Evolutionary conservation across 768 basidiomycete species (phyloP).

Genomic region (Naganishia randhawae): DNA sequence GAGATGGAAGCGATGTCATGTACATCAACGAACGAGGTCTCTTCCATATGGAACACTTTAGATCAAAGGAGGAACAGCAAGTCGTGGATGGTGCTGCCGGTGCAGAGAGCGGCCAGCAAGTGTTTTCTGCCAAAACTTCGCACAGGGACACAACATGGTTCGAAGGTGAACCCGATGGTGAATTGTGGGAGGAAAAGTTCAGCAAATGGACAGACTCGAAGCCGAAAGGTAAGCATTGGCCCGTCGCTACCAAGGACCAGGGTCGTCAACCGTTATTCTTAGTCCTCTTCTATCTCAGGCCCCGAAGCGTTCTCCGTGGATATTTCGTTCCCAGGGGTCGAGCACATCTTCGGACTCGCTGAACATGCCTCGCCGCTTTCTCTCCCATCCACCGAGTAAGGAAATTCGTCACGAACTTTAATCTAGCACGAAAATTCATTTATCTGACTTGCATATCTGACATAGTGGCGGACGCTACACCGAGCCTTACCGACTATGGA

Average conservation of each 20-base stretch:
- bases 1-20: constrained; percentile 74
- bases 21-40: constrained; percentile 84
- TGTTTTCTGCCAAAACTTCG: constrained; percentile 49
- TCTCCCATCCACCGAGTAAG: constrained; percentile 68
- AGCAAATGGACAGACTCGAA: constrained; percentile 84
- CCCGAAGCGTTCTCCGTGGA: constrained; percentile 92
- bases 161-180: constrained; percentile 78
- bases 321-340: constrained; percentile 85
- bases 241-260: neutral
- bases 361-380: constrained; percentile 89
- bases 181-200: constrained; percentile 85
- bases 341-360: constrained; percentile 90
- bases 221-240: constrained; percentile 69
- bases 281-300: constrained; percentile 56
- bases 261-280: neutral
- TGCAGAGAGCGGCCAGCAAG: constrained; percentile 54
- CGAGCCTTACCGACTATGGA: constrained; percentile 93
- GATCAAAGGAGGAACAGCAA: constrained; percentile 57
- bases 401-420: neutral
- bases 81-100: constrained; percentile 42
- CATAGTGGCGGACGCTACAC: constrained; percentile 69
- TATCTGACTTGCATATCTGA: neutral
- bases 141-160: constrained; percentile 62
- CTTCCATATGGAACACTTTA: constrained; percentile 96
- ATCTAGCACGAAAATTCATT: neutral